Evolutionary conservation across 371 early-diverging fungal genomes (phyloP), one percentile per base, ranked within the genome.

Genomic region (Mucor irregularis): DNA sequence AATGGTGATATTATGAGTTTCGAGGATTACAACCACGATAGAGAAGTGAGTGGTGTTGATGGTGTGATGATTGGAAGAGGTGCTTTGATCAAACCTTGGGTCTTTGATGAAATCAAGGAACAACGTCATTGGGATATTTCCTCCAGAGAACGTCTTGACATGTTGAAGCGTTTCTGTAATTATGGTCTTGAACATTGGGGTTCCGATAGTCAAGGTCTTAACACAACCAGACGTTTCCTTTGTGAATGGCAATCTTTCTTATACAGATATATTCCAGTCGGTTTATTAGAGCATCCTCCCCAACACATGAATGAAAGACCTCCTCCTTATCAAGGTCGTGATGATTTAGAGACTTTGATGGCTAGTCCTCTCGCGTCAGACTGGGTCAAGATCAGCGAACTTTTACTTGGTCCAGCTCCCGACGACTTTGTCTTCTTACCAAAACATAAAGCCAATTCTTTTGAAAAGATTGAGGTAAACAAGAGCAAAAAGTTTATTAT

Each of bases 111-210:
- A 69, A 96, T 98, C 64, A 87, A 91, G 58, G 84, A 88, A 21
- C 84, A 89, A 48, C 76, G 87, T 17, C 84, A 92, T 46, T 94
- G 89, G 88, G 99, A 98, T 68, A 96, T 97, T 47, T 90, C 92
- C 21, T 82, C 95, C 0, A 63, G 76, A 4, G 97, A 98, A 75
- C 88, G 99, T 24, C 79, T 98, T 49, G 97, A 95, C 34, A 90
- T 98, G 57, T 66, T 97, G 59, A 83, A 85, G 49, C 72, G 86
- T 30, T 98, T 91, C 74, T 87, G 87, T 22, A 66, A 87, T 31
- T 93, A 82, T 68, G 99, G 97, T 26, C 67, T 97, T 47, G 97
- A 95, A 66, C 92, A 94, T 62, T 98, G 97, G 97, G 97, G 97
- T 30, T 84, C 88, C 8, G 97, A 98, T 69, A 90, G 88, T 21